Percentiles rank a stretch among this genome's conserved stretches.
Conservation (phyloP, 164 flowering plant genomes). For the Vitis labrusca region DNA sequence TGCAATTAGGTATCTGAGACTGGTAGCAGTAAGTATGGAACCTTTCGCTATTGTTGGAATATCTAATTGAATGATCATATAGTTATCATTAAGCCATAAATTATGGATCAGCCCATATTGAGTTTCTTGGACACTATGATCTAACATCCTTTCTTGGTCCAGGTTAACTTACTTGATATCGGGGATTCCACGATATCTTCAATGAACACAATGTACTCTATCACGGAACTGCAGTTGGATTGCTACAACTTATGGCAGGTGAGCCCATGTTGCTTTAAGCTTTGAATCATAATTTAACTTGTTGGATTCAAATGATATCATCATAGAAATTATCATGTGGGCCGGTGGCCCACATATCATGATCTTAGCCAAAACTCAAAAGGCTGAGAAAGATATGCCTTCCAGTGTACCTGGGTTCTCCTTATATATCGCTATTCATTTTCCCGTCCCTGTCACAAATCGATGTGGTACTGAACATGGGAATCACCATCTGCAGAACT, state of each 20-base stretch:
- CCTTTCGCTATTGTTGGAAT: not conserved
- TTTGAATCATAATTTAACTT: not conserved
- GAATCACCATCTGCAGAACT: no score
- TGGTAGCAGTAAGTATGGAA: constrained; percentile 66
- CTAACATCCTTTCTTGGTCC: constrained; percentile 8
- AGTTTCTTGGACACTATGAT: not conserved
- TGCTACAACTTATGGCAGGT: constrained; percentile 93
- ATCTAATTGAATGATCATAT: not conserved
- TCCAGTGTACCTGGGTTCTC: no score
- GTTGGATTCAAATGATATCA: no score
- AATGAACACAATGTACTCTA: constrained; percentile 55
- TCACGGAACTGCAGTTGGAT: constrained; percentile 54
- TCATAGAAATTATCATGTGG: no score
- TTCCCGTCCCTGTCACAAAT: no score
- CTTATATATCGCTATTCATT: no score
- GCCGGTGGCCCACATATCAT: no score
- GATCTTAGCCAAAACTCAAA: no score
- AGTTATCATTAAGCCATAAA: no score
- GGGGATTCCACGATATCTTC: constrained; percentile 50
- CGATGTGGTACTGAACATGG: no score
- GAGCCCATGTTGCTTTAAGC: not conserved
- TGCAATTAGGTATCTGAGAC: constrained; percentile 44
- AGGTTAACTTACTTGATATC: constrained; percentile 78
- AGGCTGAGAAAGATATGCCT: no score
- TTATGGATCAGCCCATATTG: not conserved